Evolutionary conservation across 345 rosid genomes (phyloP), one percentile per base, ranked within the genome.

Genomic region (Melaleuca alternifolia): DNA sequence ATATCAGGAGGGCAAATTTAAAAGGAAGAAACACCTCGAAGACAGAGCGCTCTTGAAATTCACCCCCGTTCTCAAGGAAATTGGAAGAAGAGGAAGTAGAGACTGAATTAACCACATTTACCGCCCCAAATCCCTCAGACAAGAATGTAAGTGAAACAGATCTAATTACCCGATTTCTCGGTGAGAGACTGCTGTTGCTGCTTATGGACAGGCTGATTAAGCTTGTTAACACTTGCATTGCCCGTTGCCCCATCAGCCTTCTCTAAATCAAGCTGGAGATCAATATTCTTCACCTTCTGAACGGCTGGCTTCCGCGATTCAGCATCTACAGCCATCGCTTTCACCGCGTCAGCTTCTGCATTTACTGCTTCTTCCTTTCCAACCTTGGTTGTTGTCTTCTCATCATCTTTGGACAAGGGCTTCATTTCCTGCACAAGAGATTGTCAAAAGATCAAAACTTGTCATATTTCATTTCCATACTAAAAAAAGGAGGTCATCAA

Each of bases 181-280:
- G 90, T 6, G 59, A 44, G 85, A 15, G 91, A 10, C 46, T 54
- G 86, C 61, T 83, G 79, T 30, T 65, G 92, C 24, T 85, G 96
- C 89, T 92, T 93, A 88, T 90, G 96, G 85, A 65, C 91, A 86
- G 91, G 90, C 61, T 92, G 95, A 51, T 86, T 94, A 33, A 84
- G 86, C 88, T 93, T 93, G 88, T 87, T 91, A n/a, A 44, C 56
- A 53, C 85, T 83, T 20, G 57, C 85, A 83, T 53, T 83, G 44
- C 59, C 75, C 28, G 87, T 75, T 51, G 90, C 94, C 85, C 90
- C 92, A 88, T 95, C 99, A 91, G 94, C 85, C 90, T 92, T 98
- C 86, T 95, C 98, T 91, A 95, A 88, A 91, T 96, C 98, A 83
- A 94, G 92, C 85, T 94, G 94, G 52, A 96, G 97, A 86, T 94